Base-by-base conservation (phyloP, 192 early-diverging fungal genomes). In the Globomyces pollinis-pini region DNA sequence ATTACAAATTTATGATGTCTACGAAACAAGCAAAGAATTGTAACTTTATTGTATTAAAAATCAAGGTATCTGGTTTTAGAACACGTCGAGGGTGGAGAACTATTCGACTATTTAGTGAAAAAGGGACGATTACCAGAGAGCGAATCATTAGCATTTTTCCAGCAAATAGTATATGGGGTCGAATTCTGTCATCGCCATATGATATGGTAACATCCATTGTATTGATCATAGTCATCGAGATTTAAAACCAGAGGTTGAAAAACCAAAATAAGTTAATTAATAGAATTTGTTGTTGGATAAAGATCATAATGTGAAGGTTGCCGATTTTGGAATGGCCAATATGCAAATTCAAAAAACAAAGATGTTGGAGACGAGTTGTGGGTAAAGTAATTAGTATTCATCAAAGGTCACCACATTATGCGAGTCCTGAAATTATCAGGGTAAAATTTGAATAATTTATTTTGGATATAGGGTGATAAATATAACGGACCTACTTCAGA, bases 241-340 rank as follows among this genome's bases (percentile, higher is more conserved):
- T 69, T 53, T 83, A 15, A 83, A 83, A 34, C 81, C 79, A 30
- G 79, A 82, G 61, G 70, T 73, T 38, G 5, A 33, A 42, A n/a
- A 4, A 15, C 3, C 16, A 12, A 21, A 3, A 0, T 13, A 2
- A n/a, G n/a, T n/a, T n/a, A n/a, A n/a, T n/a, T n/a, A n/a, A n/a
- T 21, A 69, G 63, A 79, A 79, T 61, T 74, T 99, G 20, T 77
- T 99, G 41, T 76, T 99, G 38, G 93, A 97, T 71, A 82, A 86
- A 8, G 85, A 90, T 58, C 76, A 84, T 65, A 95, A 93, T 67
- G 88, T 99, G 35, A 99, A 99, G 66, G 89, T 99, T 45, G 94
- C 94, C 0, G 96, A 99, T 71, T 99, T 99, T 70, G 96, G 96
- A 3, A 79, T 99, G 63, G 94, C 96, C 3, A 93, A 59, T 18